phyloP scores from a whole-genome alignment of 1,139 yeast genomes.

The Spencermartinsiella ligniputridi region DNA sequence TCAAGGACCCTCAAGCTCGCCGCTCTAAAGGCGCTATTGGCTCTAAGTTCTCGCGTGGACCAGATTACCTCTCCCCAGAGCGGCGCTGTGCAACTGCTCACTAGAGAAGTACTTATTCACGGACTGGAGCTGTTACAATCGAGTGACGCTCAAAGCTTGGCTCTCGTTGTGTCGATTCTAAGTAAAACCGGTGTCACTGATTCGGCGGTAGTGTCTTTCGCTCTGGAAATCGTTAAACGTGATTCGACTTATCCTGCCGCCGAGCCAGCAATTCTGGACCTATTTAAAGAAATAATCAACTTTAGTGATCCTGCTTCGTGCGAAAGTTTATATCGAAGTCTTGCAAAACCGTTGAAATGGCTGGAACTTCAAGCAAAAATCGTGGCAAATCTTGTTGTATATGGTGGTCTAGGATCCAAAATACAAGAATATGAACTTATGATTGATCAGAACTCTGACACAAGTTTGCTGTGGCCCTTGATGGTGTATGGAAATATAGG shows the following conservation, averaged over 20 bases:
- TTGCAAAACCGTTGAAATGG: neutral
- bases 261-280: neutral
- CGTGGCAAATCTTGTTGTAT: neutral
- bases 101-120: constrained; percentile 1
- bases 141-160: neutral
- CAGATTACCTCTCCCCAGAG: neutral
- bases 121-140: neutral
- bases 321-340: neutral
- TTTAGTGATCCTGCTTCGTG: neutral
- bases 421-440: constrained; percentile 5
- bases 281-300: neutral
- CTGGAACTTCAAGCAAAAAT: neutral
- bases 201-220: neutral
- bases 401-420: constrained; percentile 3
- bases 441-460: constrained; percentile 2
- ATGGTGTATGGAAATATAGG: constrained; percentile 44
- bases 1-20: constrained; percentile 26
- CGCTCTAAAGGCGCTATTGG: constrained; percentile 24
- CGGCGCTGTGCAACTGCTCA: neutral
- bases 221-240: neutral
- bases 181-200: neutral
- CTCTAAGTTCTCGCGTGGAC: constrained; percentile 11
- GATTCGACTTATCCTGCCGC: neutral
- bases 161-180: neutral
- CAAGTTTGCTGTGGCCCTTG: constrained; percentile 15